Evolutionary conservation across 352 stramenopile species (phyloP).

Genomic region (Pythium folliculosum): DNA sequence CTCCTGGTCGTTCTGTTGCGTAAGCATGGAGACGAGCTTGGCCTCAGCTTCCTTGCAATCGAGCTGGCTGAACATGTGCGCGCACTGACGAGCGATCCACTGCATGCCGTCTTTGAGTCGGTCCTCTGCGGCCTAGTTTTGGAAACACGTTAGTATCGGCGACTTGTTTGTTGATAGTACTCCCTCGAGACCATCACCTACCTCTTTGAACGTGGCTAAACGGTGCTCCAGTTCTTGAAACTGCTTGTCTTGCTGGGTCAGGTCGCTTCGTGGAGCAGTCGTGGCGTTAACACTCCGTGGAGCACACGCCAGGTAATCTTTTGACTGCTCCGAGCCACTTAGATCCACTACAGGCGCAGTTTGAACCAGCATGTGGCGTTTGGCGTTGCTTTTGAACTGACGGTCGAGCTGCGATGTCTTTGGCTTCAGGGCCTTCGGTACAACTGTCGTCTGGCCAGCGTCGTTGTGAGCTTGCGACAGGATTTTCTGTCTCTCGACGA

Average conservation of each 20-base stretch:
- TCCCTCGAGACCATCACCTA: not conserved
- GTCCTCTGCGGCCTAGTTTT: constrained; percentile 34
- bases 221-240: constrained; percentile 26
- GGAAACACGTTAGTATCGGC: no score
- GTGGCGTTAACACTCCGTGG: not conserved
- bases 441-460: not conserved
- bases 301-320: not conserved
- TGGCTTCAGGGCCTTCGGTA: not conserved
- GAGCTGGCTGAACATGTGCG: constrained; percentile 60
- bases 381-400: constrained; percentile 41
- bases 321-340: not conserved
- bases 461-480: constrained; percentile 5
- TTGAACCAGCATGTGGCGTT: constrained; percentile 39
- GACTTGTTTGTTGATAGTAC: not conserved
- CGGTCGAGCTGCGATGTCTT: constrained; percentile 14
- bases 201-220: constrained; percentile 17
- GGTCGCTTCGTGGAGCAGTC: not conserved
- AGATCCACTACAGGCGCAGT: constrained; percentile 32
- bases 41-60: constrained; percentile 58
- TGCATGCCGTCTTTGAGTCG: constrained; percentile 50
- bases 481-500: constrained; percentile 38
- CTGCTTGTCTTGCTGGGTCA: constrained; percentile 18
- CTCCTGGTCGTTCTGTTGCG: constrained; percentile 35
- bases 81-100: constrained; percentile 60
- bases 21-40: constrained; percentile 38